Conservation (phyloP, 176 grass and related monocot species). For the Oropetium thomaeum region DNA sequence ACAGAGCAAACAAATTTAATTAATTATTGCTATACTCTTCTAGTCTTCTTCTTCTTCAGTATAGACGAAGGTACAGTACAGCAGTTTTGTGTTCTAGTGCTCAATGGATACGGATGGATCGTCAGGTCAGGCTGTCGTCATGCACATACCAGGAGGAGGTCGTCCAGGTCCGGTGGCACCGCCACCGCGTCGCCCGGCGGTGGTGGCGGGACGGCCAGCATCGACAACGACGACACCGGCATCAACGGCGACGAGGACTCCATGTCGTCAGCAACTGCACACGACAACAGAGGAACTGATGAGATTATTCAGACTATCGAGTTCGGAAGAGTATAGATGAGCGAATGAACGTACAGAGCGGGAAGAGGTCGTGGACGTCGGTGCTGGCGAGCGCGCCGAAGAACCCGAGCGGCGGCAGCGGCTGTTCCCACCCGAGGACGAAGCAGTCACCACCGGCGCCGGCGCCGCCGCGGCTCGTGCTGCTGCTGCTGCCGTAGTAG, state of each 20-base stretch:
- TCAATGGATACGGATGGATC: too few relatives aligned
- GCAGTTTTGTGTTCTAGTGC: too few relatives aligned
- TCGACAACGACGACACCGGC: constrained; percentile 14
- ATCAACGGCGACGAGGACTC: constrained; percentile 30
- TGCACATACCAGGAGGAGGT: constrained; percentile 54
- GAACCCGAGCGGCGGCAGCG: constrained; percentile 19
- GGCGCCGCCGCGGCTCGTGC: neutral
- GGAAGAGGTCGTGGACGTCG: constrained; percentile 58
- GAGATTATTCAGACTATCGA: neutral
- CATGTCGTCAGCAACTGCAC: constrained; percentile 46
- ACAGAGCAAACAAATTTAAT: neutral
- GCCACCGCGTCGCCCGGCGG: neutral
- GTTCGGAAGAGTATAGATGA: too few relatives aligned
- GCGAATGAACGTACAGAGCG: constrained; percentile 39
- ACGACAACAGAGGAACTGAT: neutral
- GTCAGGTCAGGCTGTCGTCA: too few relatives aligned
- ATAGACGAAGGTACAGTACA: too few relatives aligned
- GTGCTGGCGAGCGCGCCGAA: constrained; percentile 32
- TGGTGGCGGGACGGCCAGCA: neutral
- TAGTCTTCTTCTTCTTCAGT: neutral
- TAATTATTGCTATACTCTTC: too few relatives aligned
- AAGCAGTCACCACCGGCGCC: constrained; percentile 1
- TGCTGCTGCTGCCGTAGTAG: too few relatives aligned
- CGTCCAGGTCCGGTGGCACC: constrained; percentile 45
- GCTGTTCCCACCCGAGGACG: constrained; percentile 65